Conservation (phyloP, 176 grass and related monocot genomes). For the Miscanthus lutarioriparius region DNA sequence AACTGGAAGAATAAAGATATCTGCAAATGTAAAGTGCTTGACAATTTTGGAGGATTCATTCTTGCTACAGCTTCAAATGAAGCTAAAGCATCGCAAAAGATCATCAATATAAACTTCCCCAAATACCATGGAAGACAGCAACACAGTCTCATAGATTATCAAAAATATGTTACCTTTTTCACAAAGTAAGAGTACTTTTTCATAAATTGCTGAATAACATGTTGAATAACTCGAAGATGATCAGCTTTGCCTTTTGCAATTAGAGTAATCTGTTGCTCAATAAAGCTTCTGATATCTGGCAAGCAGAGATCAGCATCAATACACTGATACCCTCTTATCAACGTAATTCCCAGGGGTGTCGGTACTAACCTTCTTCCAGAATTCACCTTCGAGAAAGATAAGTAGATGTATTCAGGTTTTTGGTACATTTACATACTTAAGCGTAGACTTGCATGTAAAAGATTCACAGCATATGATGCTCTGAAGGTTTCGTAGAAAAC, state of each 20-base stretch:
- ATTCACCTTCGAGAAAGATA: conserved; percentile 72
- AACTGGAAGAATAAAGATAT: background rate
- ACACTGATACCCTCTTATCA: conserved; percentile 97
- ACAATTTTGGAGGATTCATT: conserved; percentile 2
- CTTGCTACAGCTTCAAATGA: conserved; percentile 1
- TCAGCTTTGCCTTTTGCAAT: conserved; percentile 88
- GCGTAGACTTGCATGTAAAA: background rate
- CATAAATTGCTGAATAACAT: conserved; percentile 82
- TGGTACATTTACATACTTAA: background rate
- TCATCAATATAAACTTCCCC: background rate
- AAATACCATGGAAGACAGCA: conserved; percentile 11
- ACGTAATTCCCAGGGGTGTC: conserved; percentile 81
- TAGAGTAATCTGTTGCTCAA: conserved; percentile 96
- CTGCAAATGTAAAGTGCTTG: background rate
- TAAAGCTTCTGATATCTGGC: conserved; percentile 96
- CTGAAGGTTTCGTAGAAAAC: conserved; percentile 11
- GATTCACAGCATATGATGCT: conserved; percentile 15
- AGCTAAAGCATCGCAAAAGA: background rate
- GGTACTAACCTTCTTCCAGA: conserved; percentile 87
- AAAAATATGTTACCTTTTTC: conserved; percentile 65
- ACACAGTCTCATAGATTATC: conserved; percentile 22
- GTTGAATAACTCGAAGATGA: conserved; percentile 72
- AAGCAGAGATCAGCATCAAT: conserved; percentile 95
- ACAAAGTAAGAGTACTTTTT: conserved; percentile 90
- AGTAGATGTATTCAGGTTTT: conserved; percentile 20